A percentile compares a stretch with the other conserved stretches of the same genome.
These are phyloP conservation scores for Sugiyamaella castrensis DNA, from an alignment of 1,139 yeast species.

Conservation along the genomic window DNA sequence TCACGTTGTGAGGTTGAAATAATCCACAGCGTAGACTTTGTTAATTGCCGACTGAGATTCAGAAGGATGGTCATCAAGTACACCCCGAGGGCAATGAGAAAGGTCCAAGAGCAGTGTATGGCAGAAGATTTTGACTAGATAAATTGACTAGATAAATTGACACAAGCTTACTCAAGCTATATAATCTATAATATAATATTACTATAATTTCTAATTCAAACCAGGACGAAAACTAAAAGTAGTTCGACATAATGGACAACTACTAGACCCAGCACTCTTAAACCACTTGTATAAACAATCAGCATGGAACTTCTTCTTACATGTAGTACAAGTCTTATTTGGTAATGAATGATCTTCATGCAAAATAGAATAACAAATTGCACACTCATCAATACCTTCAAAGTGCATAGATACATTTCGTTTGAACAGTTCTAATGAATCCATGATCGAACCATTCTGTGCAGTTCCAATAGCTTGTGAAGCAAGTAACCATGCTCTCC, in stretches of 20 bases:
- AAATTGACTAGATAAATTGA: too few species aligned
- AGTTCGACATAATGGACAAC: slow-evolving; percentile 92
- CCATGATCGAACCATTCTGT: slow-evolving; percentile 76
- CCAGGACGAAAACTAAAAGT: slow-evolving; percentile 43
- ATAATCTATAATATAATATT: too few species aligned
- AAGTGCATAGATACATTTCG: slow-evolving; percentile 79
- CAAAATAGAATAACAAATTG: slow-evolving; percentile 87
- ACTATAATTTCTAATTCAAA: slow-evolving; percentile 4
- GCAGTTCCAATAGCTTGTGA: slow-evolving; percentile 73
- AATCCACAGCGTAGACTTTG: too few species aligned
- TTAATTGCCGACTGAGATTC: too few species aligned
- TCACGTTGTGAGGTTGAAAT: too few species aligned
- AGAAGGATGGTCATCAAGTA: too few species aligned
- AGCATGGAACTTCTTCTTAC: slow-evolving; percentile 94
- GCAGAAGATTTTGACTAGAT: too few species aligned
- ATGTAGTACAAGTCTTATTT: slow-evolving; percentile 80
- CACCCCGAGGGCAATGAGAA: too few species aligned
- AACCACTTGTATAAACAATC: slow-evolving; percentile 98
- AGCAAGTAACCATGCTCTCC: slow-evolving; percentile 95
- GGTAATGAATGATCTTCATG: slow-evolving; percentile 93
- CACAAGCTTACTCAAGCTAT: too few species aligned
- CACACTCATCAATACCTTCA: slow-evolving; percentile 89
- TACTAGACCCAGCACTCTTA: slow-evolving; percentile 84
- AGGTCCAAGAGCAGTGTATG: too few species aligned
- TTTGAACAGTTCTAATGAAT: slow-evolving; percentile 77